Evolutionary conservation across 2,329 filamentous ascomycete species (phyloP).

Genomic region (Microsporum audouinii): DNA sequence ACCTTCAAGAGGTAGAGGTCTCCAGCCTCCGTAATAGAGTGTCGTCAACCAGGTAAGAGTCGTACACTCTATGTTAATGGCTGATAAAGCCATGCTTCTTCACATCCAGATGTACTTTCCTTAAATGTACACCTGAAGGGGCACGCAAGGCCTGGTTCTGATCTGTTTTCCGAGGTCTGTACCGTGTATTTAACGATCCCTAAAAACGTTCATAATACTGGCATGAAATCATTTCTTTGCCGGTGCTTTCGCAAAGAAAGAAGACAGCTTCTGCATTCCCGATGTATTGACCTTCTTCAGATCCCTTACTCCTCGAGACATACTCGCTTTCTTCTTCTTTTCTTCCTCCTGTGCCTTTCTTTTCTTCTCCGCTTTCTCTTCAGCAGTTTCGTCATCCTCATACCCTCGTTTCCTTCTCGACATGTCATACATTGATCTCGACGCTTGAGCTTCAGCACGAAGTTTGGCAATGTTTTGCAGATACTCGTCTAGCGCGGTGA

Average conservation of each 20-base stretch:
- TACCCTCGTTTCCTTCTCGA: conserved; percentile 31
- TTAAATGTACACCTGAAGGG: too few relatives aligned
- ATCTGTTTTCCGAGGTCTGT: not conserved
- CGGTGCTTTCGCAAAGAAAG: conserved; percentile 65
- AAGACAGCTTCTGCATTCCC: conserved; percentile 95
- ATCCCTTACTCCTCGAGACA: conserved; percentile 65
- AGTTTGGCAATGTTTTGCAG: conserved; percentile 54
- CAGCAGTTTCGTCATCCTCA: conserved; percentile 33
- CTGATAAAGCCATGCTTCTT: too few relatives aligned
- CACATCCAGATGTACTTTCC: too few relatives aligned
- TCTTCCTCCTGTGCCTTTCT: conserved; percentile 81
- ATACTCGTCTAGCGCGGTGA: conserved; percentile 59
- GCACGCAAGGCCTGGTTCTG: not conserved
- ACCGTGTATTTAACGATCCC: not conserved
- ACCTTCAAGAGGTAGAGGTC: too few relatives aligned
- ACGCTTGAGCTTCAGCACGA: conserved; percentile 58
- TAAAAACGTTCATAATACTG: not conserved
- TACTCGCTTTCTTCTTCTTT: conserved; percentile 62
- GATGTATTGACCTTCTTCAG: conserved; percentile 80
- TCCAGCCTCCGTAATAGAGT: too few relatives aligned
- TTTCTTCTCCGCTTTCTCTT: conserved; percentile 61
- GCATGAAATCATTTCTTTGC: conserved; percentile 1
- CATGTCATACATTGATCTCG: conserved; percentile 46
- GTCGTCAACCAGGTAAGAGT: too few relatives aligned
- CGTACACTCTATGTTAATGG: too few relatives aligned